A percentile compares a stretch with the other conserved stretches of the same genome.
Conservation (phyloP, 2,329 filamentous ascomycete species). For the Zymoseptoria passerinii region DNA sequence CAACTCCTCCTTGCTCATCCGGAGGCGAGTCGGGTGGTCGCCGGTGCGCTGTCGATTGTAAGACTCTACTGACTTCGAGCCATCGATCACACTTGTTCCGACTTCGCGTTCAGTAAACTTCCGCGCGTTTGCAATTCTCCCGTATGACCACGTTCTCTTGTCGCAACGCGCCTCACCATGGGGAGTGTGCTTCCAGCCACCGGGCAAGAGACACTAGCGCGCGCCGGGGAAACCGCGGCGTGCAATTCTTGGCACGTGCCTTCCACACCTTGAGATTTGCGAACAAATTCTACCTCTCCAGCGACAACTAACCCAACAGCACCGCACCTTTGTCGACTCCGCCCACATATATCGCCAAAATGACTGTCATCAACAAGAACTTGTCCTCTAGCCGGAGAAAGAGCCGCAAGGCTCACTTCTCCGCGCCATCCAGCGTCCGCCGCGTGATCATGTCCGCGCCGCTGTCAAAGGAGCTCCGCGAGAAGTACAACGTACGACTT, state of each 20-base stretch:
- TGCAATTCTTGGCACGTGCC: neutral
- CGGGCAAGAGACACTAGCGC: neutral
- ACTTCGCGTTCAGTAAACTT: neutral
- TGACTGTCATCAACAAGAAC: conserved; percentile 62
- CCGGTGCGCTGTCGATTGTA: neutral
- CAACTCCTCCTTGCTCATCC: neutral
- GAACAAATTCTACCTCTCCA: conserved; percentile 7
- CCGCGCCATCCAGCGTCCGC: conserved; percentile 86
- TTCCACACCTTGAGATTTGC: conserved; percentile 1
- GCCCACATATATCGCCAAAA: conserved; percentile 41
- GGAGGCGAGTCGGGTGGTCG: neutral
- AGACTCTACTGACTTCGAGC: neutral
- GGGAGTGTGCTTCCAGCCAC: neutral
- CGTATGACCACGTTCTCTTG: neutral
- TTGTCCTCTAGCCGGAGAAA: conserved; percentile 86
- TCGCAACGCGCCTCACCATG: neutral
- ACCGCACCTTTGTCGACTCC: conserved; percentile 8
- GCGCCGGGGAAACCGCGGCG: neutral
- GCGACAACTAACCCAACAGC: conserved; percentile 15
- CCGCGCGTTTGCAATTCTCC: neutral
- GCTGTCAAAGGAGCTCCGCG: conserved; percentile 91
- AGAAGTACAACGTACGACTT: conserved; percentile 84
- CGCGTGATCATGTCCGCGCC: conserved; percentile 96
- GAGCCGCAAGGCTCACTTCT: conserved; percentile 98
- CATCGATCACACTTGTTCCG: neutral